Evolutionary conservation across 108 stramenopile genomes (phyloP), one percentile per base, ranked within the genome.

Genomic region (Nitzschia putrida): DNA sequence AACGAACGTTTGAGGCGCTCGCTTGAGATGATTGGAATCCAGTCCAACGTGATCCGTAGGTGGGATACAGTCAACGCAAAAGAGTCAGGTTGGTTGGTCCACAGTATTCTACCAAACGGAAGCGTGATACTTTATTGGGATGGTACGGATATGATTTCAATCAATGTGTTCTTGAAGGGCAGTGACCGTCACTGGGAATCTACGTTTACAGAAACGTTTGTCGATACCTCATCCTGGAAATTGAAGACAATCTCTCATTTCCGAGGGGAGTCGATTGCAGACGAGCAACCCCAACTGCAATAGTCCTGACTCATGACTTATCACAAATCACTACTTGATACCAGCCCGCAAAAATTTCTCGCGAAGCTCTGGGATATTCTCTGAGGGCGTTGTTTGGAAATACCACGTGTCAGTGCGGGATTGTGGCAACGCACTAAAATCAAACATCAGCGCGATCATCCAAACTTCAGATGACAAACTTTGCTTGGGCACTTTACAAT

Each of bases 81-180:
- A 8, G 76, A 57, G 22, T 69, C 71, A 13, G 70, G 67, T 44
- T 49, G 34, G 8, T 49, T 59, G 37, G 10, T 68, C 7, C 47
- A 66, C 6, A 16, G 50, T 13, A 2, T 53, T 6, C 76, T 64
- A 25, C 3, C 24, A 3, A 44, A 21, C 0, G 80, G 73, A 34
- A 65, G 40, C n/a, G 64, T 54, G 0, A 51, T 81, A 9, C 42
- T 72, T 3, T 37, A 76, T 9, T 85, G 77, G 74, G 77, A 85
- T 58, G 83, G 80, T 6, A 29, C 61, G 22, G 39, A 52, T 34
- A 34, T 34, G 29, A 34, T 34, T 34, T 34, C 29, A 34, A 34
- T 34, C 29, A 34, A 34, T 34, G 29, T 34, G 29, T 34, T 34
- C 29, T 34, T 34, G 29, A 34, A 34, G 29, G 29, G 4, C 1